Conservation (phyloP, 2,329 filamentous ascomycete genomes). For the Teratosphaeria epicoccoides region DNA sequence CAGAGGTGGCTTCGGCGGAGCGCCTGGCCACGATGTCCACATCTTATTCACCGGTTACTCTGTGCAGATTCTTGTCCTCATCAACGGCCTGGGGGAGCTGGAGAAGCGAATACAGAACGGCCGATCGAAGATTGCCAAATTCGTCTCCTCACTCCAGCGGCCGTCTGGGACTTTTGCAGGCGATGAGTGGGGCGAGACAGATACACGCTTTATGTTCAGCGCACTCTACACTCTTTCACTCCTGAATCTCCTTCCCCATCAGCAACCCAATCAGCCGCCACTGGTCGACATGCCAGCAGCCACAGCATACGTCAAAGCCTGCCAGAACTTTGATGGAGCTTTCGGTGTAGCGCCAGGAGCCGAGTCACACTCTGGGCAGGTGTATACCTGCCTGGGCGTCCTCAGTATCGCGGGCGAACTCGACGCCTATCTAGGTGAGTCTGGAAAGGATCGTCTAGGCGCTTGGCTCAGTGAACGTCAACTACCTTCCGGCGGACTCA, state of each 20-base stretch:
- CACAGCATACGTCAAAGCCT: conserved; percentile 66
- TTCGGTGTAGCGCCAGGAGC: conserved; percentile 84
- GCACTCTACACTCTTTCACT: conserved; percentile 84
- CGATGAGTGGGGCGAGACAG: conserved; percentile 92
- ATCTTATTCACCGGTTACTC: conserved; percentile 94
- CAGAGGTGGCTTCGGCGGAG: conserved; percentile 78
- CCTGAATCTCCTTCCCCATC: conserved; percentile 53
- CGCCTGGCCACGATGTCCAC: conserved; percentile 88
- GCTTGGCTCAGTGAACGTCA: conserved; percentile 92
- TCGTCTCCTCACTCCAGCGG: conserved; percentile 75
- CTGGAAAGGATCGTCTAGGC: conserved; percentile 59
- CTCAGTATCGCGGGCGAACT: conserved; percentile 72
- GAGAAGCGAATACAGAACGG: conserved; percentile 57
- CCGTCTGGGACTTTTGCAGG: conserved; percentile 76
- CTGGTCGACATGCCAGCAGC: conserved; percentile 71
- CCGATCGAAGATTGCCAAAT: conserved; percentile 64
- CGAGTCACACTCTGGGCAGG: conserved; percentile 89
- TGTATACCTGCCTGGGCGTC: conserved; percentile 86
- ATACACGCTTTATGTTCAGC: conserved; percentile 88
- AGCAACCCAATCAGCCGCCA: conserved; percentile 15
- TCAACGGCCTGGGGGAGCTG: conserved; percentile 75
- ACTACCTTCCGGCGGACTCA: conserved; percentile 74
- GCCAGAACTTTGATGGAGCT: conserved; percentile 87
- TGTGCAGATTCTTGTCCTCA: conserved; percentile 79
- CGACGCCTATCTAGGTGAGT: conserved; percentile 57